Percentiles rank a stretch among this genome's conserved stretches.
Evolutionary conservation across 1,284 basidiomycete species (phyloP).

Genomic region (Boletus sp.): DNA sequence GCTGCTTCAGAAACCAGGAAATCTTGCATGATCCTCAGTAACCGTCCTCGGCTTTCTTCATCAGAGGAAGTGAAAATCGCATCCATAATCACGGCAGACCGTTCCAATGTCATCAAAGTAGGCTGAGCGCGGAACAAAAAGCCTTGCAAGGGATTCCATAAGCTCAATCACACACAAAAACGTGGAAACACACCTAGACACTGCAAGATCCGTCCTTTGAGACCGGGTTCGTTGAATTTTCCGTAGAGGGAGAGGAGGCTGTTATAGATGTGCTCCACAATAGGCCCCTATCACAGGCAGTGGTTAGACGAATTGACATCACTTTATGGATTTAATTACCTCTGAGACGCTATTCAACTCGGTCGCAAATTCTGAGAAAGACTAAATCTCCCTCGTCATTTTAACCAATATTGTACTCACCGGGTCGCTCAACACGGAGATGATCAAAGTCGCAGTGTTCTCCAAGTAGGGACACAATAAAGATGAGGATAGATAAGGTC

Average conservation of each 20-base stretch:
- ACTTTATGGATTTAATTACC: slow-evolving; percentile 35
- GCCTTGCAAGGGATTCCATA: slow-evolving; percentile 42
- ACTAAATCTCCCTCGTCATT: background rate
- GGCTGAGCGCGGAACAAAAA: slow-evolving; percentile 94
- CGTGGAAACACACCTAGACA: slow-evolving; percentile 64
- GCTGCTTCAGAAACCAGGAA: slow-evolving; percentile 80
- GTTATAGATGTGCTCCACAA: slow-evolving; percentile 81
- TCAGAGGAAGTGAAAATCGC: slow-evolving; percentile 73
- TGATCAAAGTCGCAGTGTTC: slow-evolving; percentile 89
- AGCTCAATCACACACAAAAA: background rate
- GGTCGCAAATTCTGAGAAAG: slow-evolving; percentile 44
- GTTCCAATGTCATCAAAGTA: slow-evolving; percentile 77
- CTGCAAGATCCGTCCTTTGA: slow-evolving; percentile 70
- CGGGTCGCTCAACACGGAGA: slow-evolving; percentile 57
- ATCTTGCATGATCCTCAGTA: slow-evolving; percentile 89
- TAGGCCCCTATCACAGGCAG: slow-evolving; percentile 51
- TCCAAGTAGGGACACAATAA: slow-evolving; percentile 80
- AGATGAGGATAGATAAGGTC: slow-evolving; percentile 64
- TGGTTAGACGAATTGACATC: slow-evolving; percentile 1
- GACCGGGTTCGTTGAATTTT: slow-evolving; percentile 51
- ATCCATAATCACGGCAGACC: slow-evolving; percentile 86
- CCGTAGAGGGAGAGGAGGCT: slow-evolving; percentile 71
- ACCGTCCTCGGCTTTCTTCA: slow-evolving; percentile 67
- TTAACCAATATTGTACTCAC: slow-evolving; percentile 35
- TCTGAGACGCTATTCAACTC: slow-evolving; percentile 63